phyloP scores from a whole-genome alignment of 805 yeast genomes.

The Wickerhamiella brachini region DNA sequence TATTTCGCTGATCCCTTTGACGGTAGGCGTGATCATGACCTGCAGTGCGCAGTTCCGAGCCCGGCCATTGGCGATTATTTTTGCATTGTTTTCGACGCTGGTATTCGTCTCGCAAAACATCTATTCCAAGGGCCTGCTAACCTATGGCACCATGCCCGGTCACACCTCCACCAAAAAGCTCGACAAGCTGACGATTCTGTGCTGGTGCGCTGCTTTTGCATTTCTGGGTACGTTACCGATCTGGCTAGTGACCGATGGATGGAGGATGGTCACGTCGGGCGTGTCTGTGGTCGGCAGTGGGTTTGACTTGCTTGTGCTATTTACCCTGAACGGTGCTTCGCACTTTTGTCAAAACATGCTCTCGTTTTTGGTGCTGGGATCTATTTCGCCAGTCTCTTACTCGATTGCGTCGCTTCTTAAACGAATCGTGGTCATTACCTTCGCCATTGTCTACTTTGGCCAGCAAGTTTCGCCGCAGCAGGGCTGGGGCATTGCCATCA shows the following conservation, averaged over 20 bases:
- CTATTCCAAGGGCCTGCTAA: constrained; percentile 70
- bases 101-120: constrained; percentile 79
- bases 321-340: constrained; percentile 54
- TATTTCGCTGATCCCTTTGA: constrained; percentile 62
- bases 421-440: constrained; percentile 69
- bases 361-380: constrained; percentile 68
- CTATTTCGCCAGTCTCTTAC: constrained; percentile 71
- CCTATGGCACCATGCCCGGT: constrained; percentile 21
- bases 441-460: constrained; percentile 56
- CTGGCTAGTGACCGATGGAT: constrained; percentile 50
- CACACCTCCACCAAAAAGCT: constrained; percentile 30
- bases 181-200: constrained; percentile 67
- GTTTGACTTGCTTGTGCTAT: constrained; percentile 32
- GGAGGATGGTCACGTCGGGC: constrained; percentile 11
- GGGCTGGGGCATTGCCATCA: constrained; percentile 30
- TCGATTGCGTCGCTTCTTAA: constrained; percentile 81
- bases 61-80: constrained; percentile 48
- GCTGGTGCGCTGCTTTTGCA: constrained; percentile 68
- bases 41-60: constrained; percentile 31
- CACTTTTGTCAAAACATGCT: constrained; percentile 71
- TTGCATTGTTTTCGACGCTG: constrained; percentile 53
- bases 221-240: constrained; percentile 58
- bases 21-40: constrained; percentile 69
- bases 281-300: constrained; percentile 11
- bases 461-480: constrained; percentile 27